These are phyloP conservation scores for Alternaria atra DNA, from an alignment of 2,329 filamentous ascomycete species.

Conservation along the genomic window DNA sequence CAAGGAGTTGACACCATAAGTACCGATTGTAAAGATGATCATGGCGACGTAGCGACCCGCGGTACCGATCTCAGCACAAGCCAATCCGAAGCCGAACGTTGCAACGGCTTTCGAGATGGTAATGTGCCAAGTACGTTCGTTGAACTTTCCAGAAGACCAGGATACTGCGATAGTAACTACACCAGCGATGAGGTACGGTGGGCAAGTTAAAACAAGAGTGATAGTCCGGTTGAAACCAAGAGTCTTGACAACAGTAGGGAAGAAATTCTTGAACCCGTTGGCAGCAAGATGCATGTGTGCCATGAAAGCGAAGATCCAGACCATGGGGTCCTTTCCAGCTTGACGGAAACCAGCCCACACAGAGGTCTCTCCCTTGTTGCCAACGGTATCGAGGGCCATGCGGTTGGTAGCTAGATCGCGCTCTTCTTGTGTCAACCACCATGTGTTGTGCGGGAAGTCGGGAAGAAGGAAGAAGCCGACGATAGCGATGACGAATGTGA, in stretches of 20 bases:
- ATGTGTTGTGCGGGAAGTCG: constrained; percentile 50
- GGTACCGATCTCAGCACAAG: constrained; percentile 47
- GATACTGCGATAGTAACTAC: constrained; percentile 45
- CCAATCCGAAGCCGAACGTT: constrained; percentile 51
- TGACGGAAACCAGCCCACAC: constrained; percentile 61
- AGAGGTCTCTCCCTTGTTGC: constrained; percentile 56
- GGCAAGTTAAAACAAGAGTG: constrained; percentile 60
- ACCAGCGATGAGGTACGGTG: constrained; percentile 37
- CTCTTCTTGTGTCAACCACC: constrained; percentile 58
- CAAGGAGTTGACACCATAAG: constrained; percentile 52
- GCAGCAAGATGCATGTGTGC: constrained; percentile 42
- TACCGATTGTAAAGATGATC: constrained; percentile 49
- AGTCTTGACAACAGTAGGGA: constrained; percentile 59
- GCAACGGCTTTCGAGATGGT: constrained; percentile 51
- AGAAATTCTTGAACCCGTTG: constrained; percentile 58
- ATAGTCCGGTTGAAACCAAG: constrained; percentile 60
- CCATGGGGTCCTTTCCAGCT: constrained; percentile 60
- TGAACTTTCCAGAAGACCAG: constrained; percentile 50
- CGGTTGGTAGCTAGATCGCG: constrained; percentile 48
- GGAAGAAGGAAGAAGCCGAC: constrained; percentile 55
- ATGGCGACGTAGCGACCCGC: constrained; percentile 46
- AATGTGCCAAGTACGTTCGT: constrained; percentile 54
- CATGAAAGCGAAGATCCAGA: constrained; percentile 52
- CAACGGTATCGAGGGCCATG: constrained; percentile 60
- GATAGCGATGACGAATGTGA: constrained; percentile 46